Evolutionary conservation across 1,284 basidiomycete genomes (phyloP).

Genomic region (Microbotryum intermedium): DNA sequence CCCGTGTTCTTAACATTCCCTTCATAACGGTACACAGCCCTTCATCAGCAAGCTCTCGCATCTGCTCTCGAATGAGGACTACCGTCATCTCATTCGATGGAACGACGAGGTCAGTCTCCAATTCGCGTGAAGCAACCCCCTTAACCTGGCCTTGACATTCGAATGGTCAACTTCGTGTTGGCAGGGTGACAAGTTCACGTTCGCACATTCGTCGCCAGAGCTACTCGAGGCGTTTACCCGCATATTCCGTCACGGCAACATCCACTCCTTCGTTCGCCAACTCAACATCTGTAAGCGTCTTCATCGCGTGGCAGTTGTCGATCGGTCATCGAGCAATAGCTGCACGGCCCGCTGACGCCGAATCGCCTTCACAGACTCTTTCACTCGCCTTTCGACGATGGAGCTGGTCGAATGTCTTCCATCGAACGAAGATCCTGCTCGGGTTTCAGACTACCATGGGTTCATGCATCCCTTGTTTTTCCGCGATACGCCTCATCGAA

Average conservation of each 20-base stretch:
- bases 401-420: conserved; percentile 10
- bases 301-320: background rate
- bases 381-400: conserved; percentile 15
- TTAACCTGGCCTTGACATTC: background rate
- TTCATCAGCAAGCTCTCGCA: conserved; percentile 5
- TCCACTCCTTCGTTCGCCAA: conserved; percentile 23
- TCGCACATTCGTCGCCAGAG: conserved; percentile 5
- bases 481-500: background rate
- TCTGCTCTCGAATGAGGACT: conserved; percentile 8
- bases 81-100: conserved; percentile 14
- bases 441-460: background rate
- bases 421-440: background rate
- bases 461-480: conserved; percentile 7
- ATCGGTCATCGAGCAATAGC: background rate
- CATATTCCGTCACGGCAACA: conserved; percentile 21
- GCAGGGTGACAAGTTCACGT: conserved; percentile 19
- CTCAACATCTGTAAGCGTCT: conserved; percentile 29
- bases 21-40: too few relatives aligned
- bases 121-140: background rate
- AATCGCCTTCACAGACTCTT: conserved; percentile 5
- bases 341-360: background rate
- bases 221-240: conserved; percentile 6
- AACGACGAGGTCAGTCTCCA: background rate
- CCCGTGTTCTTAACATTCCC: too few relatives aligned
- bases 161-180: background rate